These are phyloP conservation scores for Larix sibirica DNA, from an alignment of 83 land plant species.

Conservation along the genomic window DNA sequence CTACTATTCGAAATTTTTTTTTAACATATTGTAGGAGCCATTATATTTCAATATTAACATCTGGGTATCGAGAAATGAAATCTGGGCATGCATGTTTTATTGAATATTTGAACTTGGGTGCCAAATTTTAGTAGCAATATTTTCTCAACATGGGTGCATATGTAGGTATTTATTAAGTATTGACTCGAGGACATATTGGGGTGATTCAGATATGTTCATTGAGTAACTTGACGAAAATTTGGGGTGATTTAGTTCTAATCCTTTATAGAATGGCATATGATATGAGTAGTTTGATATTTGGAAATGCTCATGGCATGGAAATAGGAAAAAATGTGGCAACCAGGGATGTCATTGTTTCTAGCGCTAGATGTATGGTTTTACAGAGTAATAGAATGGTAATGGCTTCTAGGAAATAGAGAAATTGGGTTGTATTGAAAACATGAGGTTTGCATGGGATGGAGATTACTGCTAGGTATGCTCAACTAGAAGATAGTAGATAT, in stretches of 20 bases:
- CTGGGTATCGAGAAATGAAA: not conserved
- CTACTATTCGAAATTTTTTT: too few relatives aligned
- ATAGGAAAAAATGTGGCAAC: not conserved
- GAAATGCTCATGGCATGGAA: not conserved
- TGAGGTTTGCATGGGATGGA: too few relatives aligned
- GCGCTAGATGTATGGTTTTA: not conserved
- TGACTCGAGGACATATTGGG: not conserved
- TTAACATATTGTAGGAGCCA: not conserved
- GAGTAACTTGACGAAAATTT: not conserved
- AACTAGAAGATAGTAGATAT: too few relatives aligned
- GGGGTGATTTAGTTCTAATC: not conserved
- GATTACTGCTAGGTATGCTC: too few relatives aligned
- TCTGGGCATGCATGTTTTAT: not conserved
- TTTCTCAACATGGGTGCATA: not conserved
- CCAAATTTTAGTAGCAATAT: not conserved
- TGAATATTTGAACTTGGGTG: not conserved
- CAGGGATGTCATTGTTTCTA: not conserved
- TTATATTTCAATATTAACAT: not conserved
- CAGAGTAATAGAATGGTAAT: not conserved
- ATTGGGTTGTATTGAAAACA: not conserved
- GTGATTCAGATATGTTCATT: not conserved
- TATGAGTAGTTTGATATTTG: not conserved
- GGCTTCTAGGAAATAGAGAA: not conserved
- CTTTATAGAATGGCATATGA: not conserved
- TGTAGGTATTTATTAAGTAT: not conserved